Conservation (phyloP, 805 yeast genomes). For the Candida ovalis region DNA sequence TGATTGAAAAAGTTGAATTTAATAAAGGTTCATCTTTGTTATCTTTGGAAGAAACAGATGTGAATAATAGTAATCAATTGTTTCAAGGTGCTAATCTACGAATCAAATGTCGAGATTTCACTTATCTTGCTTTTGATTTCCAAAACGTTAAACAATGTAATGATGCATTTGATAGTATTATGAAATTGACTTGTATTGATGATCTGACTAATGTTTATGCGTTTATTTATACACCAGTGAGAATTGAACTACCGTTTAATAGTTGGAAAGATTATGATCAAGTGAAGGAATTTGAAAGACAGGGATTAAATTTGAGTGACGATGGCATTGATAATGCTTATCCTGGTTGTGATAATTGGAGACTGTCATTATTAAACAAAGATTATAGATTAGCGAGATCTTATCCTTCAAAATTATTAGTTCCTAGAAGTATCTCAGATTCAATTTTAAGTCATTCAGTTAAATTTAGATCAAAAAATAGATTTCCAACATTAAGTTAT, state of each 20-base stretch:
- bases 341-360: constrained; percentile 46
- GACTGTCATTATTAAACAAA: constrained; percentile 60
- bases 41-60: constrained; percentile 14
- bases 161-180: constrained; percentile 70
- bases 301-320: constrained; percentile 42
- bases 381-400: constrained; percentile 67
- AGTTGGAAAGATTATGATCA: constrained; percentile 76
- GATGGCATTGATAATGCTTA: constrained; percentile 6
- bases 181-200: constrained; percentile 57
- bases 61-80: constrained; percentile 9
- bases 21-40: constrained; percentile 48
- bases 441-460: constrained; percentile 79
- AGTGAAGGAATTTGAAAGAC: constrained; percentile 63
- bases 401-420: constrained; percentile 65
- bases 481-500: constrained; percentile 82
- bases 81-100: constrained; percentile 52
- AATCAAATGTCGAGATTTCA: constrained; percentile 79
- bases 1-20: constrained; percentile 60
- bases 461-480: constrained; percentile 76
- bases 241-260: constrained; percentile 55
- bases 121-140: constrained; percentile 76
- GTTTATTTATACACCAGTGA: constrained; percentile 72
- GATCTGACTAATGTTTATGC: constrained; percentile 67
- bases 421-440: constrained; percentile 79
- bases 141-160: constrained; percentile 50